Evolutionary conservation across 805 yeast species (phyloP), one percentile per base, ranked within the genome.

Genomic region (Candida hispaniensis): DNA sequence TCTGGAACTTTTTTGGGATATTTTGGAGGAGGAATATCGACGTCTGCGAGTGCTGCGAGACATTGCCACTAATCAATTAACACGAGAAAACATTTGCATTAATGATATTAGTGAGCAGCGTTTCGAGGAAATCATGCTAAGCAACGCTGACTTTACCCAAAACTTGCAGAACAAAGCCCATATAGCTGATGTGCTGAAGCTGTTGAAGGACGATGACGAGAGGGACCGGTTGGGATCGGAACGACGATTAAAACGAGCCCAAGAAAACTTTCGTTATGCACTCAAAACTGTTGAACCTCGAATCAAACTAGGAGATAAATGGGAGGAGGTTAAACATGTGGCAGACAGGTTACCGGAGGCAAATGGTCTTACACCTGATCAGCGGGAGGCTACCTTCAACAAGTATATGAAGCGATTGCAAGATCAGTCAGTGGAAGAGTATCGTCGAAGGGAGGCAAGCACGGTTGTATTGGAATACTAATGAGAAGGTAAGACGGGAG

Each of bases 1-100:
- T 1, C 49, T 75, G 25, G 93, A 83, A 43, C 55, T 80, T 24
- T 83, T 78, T 51, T 69, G 81, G 70, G 94, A 85, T 51, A 47
- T 68, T 0, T 64, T 78, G 3, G 85, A 78, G 45, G 75, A 71
- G 39, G 73, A 71, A 46, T 64, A 67, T 19, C 68, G 73, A 36
- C 48, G 63, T 2, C 50, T 79, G 27, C 67, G 66, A 41, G 71
- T 74, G 14, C 71, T 73, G 48, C 69, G 69, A 36, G 81, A 75
- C 34, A 54, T 76, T 6, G 28, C 36, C 3, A 12, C 11, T 7
- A 18, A 14, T 2, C 18, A 11, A 5, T 5, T 32, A 11, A n/a
- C 23, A 3, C 7, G 11, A 9, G 17, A 16, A 18, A 14, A n/a
- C 16, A 22, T 23, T 9, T 10, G 59, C 40, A 39, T 49, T 25